Evolutionary conservation across 2,329 filamentous ascomycete species (phyloP), one percentile per base, ranked within the genome.

Genomic region (Pyrenophora graminea): DNA sequence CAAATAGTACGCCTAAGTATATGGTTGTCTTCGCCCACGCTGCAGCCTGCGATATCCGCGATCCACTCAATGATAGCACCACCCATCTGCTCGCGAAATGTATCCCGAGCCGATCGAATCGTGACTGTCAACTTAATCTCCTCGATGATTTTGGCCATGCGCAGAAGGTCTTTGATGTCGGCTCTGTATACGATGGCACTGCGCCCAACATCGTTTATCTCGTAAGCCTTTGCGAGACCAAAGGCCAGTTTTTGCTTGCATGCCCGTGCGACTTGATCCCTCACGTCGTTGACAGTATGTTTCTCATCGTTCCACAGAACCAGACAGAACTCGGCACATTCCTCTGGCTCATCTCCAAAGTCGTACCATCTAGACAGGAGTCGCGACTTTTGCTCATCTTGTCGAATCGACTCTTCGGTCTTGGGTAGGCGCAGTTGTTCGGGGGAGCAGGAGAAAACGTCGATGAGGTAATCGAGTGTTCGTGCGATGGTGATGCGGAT

Each of bases 271-370:
- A 99, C 90, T 71, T 97, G 93, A 50, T 95, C 86, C 61, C 87
- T 82, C 5, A 99, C 93, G 70, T 99, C 94, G 39, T 86, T 84
- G 37, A 97, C 87, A 0, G 94, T 99, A 71, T 99, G 94, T 74
- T 99, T 99, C 76, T 99, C 94, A 59, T 99, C 94, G 64, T 99
- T 99, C 94, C 94, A 99, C 4, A 99, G 79, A 13, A 97, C 79
- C 38, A 99, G 77, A 4, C 90, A 88, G 72, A 88, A 99, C 63
- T 96, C 90, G 10, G 84, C 84, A 19, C 87, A 81, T 2, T 84
- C 79, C 48, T 87, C 83, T 6, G 75, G 69, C 32, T 84, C 78
- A 62, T 89, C 85, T 1, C 83, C 84, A 1, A 68, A 69, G 8
- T 72, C 73, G 61, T 92, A 94, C 74, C 91, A 92, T 40, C 85